A percentile compares a stretch with the other conserved stretches of the same genome.
Conservation (phyloP, 2,329 filamentous ascomycete species). For the Aspergillus spinulosporus region DNA sequence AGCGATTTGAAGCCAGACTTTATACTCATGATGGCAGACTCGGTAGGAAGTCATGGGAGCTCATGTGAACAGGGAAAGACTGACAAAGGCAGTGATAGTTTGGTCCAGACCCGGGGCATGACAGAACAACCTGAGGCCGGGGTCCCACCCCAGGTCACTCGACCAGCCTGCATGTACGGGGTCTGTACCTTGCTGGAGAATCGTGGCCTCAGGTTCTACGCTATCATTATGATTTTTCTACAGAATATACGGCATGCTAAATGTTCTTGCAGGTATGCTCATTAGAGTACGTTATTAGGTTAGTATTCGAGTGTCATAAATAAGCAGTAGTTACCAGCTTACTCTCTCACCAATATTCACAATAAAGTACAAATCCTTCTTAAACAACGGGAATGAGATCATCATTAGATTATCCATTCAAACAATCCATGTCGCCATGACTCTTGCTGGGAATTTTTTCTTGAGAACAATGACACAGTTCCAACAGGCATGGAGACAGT, state of each 20-base stretch:
- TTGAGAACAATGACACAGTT: neutral
- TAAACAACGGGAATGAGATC: neutral
- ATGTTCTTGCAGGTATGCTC: too few relatives aligned
- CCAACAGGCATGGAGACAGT: neutral
- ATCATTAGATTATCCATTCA: neutral
- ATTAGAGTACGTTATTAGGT: too few relatives aligned
- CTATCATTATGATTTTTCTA: neutral
- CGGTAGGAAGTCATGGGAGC: constrained; percentile 15
- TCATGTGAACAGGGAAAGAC: constrained; percentile 25
- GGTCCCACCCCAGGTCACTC: constrained; percentile 20
- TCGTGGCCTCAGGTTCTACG: neutral
- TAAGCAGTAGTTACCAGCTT: neutral
- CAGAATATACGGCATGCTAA: neutral
- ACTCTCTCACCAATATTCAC: neutral
- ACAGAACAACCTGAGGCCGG: neutral
- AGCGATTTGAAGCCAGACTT: constrained; percentile 15
- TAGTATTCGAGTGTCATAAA: too few relatives aligned
- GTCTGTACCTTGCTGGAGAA: neutral
- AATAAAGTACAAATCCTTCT: too few relatives aligned
- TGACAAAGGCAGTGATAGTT: constrained; percentile 6
- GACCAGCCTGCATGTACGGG: constrained; percentile 2
- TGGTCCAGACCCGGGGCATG: constrained; percentile 18
- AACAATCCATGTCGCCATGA: neutral
- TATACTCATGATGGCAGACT: constrained; percentile 20
- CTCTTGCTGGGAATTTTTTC: neutral